phyloP scores from a whole-genome alignment of 495 filamentous ascomycete genomes.

The Penicillium robsamsonii region DNA sequence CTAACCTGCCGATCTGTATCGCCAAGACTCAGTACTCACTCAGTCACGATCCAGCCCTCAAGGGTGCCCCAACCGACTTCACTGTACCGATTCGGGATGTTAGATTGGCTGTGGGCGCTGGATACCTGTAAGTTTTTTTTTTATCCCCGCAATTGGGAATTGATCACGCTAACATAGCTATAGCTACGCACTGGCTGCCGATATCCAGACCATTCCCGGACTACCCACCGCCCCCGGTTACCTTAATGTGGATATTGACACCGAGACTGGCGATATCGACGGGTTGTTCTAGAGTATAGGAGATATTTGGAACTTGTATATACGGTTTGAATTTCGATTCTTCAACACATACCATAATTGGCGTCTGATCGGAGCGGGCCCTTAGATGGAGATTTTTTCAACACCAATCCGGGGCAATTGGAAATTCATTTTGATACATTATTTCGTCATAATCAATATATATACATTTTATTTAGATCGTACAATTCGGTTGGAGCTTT shows the following conservation, averaged over 20 bases:
- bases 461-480: slow-evolving; percentile 6
- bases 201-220: slow-evolving; percentile 97
- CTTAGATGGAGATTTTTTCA: slow-evolving; percentile 26
- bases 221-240: slow-evolving; percentile 95
- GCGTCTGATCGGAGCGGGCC: slow-evolving; percentile 21
- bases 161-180: slow-evolving; percentile 14
- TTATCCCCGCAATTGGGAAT: slow-evolving; percentile 5
- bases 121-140: slow-evolving; percentile 69
- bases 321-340: slow-evolving; percentile 14
- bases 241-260: slow-evolving; percentile 91
- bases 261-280: slow-evolving; percentile 92
- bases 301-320: slow-evolving; percentile 17
- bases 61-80: slow-evolving; percentile 95
- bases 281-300: slow-evolving; percentile 71
- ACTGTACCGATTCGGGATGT: slow-evolving; percentile 95
- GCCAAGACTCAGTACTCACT: slow-evolving; percentile 98
- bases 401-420: slow-evolving; percentile 17
- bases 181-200: slow-evolving; percentile 89
- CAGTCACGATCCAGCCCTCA: slow-evolving; percentile 88
- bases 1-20: slow-evolving; percentile 90
- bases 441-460: slow-evolving; percentile 5
- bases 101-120: slow-evolving; percentile 86
- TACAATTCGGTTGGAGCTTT: slow-evolving; percentile 22
- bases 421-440: slow-evolving; percentile 4
- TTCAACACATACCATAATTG: slow-evolving; percentile 27